Evolutionary conservation across 2,329 filamentous ascomycete species (phyloP), one percentile per base, ranked within the genome.

Genomic region (Aspergillus sp.): DNA sequence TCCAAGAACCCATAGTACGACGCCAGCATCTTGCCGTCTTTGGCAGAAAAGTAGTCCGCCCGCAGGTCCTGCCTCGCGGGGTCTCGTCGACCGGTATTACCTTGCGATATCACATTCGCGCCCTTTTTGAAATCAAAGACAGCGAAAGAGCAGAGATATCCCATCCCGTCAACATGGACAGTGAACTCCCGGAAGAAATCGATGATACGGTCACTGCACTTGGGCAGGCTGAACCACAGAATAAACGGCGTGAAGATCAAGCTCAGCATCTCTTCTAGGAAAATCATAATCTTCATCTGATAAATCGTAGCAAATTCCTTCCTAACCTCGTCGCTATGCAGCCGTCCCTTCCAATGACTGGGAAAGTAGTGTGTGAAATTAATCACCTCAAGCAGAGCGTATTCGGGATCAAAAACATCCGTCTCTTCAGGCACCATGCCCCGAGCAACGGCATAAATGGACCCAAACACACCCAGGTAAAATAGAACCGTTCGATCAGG

Each of bases 181-280:
- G 93, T 97, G 56, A 97, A 96, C 62, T 98, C 93, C 33, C 93
- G 84, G 73, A 98, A 97, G 68, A 98, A 98, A 68, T 98, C 93
- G 46, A 97, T 85, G 50, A 98, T 85, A 46, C 90, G 88, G 54
- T 97, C 91, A 62, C 87, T 91, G 65, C 88, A 94, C 54, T 83
- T 86, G 0, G 90, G 89, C 30, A 97, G 76, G 48, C 88, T 90
- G 60, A 88, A 85, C 70, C 90, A 86, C 9, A 98, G 78, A 34
- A 98, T 79, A 57, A 95, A 83, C 1, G 93, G 93, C 0, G 91
- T 95, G 45, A 95, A 85, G 43, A 97, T 79, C 62, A 98, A 94
- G 58, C 90, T 91, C 47, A 96, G 68, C 5, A 97, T 82, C 59
- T 98, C 93, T 64, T 96, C 90, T 2, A 95, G 61, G 58, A 98